Conservation (phyloP, 2,329 filamentous ascomycete genomes). For the Macrophomina tecta region DNA sequence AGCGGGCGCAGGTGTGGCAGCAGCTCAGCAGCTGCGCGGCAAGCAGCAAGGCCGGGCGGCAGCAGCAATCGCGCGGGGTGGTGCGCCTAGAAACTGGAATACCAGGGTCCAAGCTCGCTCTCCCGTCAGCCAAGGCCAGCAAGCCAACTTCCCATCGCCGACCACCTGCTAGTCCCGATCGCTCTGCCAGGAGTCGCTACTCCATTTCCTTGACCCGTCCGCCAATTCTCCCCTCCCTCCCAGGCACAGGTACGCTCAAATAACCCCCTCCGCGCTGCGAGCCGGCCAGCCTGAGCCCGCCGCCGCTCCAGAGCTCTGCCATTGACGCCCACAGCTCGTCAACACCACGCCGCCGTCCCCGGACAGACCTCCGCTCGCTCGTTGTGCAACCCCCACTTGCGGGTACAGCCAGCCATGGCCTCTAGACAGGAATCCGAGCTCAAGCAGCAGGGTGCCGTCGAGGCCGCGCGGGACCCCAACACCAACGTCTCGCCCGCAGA, state of each 20-base stretch:
- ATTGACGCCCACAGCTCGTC: conserved; percentile 16
- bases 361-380: conserved; percentile 10
- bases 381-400: conserved; percentile 16
- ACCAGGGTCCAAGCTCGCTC: conserved; percentile 21
- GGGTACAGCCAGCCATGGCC: conserved; percentile 27
- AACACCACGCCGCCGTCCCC: conserved; percentile 13
- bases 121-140: conserved; percentile 25
- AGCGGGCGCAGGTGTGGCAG: not conserved
- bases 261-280: not conserved
- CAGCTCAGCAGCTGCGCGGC: not conserved
- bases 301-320: not conserved
- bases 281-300: not conserved
- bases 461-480: conserved; percentile 75
- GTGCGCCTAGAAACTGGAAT: conserved; percentile 11
- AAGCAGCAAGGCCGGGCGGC: not conserved
- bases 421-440: conserved; percentile 61
- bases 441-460: conserved; percentile 80
- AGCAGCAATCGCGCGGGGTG: conserved; percentile 7
- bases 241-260: conserved; percentile 12
- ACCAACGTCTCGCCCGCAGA: conserved; percentile 71
- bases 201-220: not conserved
- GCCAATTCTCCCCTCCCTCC: conserved; percentile 1
- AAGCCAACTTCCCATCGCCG: conserved; percentile 18
- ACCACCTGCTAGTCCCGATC: conserved; percentile 7
- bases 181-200: not conserved